These are phyloP conservation scores for sunflower (Helianthus annuus) DNA, from an alignment of 129 eudicot species.

Conservation along the genomic window HanXRQr2.0-SUNRISE NC_035448.2:148404921-148405420, in stretches of 20 bases:
- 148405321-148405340: not conserved
- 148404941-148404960: conserved; percentile 47
- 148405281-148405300: conserved; percentile 21
- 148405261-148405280: conserved; percentile 23
- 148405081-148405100: conserved; percentile 53
- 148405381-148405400: too few species aligned
- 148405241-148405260: not conserved
- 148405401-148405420: too few species aligned
- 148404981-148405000: conserved; percentile 74
- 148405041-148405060: conserved; percentile 59
- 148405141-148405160: conserved; percentile 28
- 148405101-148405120: conserved; percentile 64
- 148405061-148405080: conserved; percentile 60
- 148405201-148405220: conserved; percentile 79
- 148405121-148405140: conserved; percentile 62
- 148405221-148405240: conserved; percentile 53
- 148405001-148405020: conserved; percentile 68
- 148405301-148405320: not conserved
- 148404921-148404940: conserved; percentile 82
- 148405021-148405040: conserved; percentile 62
- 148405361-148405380: too few species aligned
- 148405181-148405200: conserved; percentile 46
- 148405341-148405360: not conserved
- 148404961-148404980: conserved; percentile 64
- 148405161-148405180: conserved; percentile 23